Evolutionary conservation across 805 yeast species (phyloP).

Genomic region (Metschnikowia similis): DNA sequence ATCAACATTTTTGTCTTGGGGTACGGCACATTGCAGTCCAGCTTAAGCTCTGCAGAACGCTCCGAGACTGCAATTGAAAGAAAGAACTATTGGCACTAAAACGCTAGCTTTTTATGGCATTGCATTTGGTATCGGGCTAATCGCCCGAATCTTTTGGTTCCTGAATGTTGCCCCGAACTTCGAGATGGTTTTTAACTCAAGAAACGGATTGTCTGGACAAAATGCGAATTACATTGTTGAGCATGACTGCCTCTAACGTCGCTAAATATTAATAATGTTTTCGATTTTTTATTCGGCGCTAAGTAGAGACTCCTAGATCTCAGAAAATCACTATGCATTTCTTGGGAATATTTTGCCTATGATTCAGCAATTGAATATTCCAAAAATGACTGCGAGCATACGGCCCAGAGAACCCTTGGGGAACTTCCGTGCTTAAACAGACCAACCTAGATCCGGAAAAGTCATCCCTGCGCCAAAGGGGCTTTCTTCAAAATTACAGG

Average conservation of each 20-base stretch:
- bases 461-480: too few species aligned
- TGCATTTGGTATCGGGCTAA: too few species aligned
- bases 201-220: neutral
- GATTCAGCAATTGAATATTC: neutral
- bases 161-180: too few species aligned
- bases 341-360: neutral
- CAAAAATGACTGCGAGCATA: too few species aligned
- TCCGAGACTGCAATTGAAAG: too few species aligned
- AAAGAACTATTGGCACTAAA: too few species aligned
- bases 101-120: too few species aligned
- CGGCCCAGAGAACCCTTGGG: too few species aligned
- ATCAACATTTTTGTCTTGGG: neutral
- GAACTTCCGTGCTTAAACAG: too few species aligned
- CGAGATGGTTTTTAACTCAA: neutral
- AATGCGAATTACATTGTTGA: neutral
- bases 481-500: too few species aligned
- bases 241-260: too few species aligned
- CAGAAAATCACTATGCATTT: neutral
- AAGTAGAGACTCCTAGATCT: neutral
- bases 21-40: slow-evolving; percentile 1
- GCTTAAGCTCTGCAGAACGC: neutral
- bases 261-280: neutral
- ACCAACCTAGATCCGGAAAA: neutral
- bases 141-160: too few species aligned
- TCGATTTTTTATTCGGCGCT: neutral